phyloP scores from a whole-genome alignment of 805 yeast species.

The Lipomyces sp. region DNA sequence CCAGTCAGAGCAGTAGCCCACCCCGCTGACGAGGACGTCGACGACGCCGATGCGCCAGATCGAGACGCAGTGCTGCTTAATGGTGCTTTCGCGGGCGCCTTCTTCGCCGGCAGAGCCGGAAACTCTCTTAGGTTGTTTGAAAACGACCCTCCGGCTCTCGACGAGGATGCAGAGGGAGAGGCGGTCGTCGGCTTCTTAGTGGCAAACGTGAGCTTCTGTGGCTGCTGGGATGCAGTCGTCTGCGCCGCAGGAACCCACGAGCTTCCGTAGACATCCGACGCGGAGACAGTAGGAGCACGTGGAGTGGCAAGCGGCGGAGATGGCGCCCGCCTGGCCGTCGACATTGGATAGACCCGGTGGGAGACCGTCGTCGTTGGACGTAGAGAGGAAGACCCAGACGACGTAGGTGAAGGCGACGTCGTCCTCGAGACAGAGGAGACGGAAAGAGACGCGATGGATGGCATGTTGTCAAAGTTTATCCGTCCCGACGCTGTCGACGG shows the following conservation, averaged over 20 bases:
- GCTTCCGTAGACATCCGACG: constrained; percentile 15
- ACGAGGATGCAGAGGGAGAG: neutral
- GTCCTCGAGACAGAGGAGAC: neutral
- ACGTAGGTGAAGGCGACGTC: neutral
- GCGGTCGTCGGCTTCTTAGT: neutral
- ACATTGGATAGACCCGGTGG: constrained; percentile 15
- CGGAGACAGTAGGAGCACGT: constrained; percentile 8
- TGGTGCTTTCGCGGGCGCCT: neutral
- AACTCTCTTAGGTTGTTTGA: constrained; percentile 20
- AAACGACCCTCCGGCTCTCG: neutral
- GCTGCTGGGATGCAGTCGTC: constrained; percentile 8
- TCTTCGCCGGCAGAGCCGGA: constrained; percentile 23
- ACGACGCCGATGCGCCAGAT: constrained; percentile 1
- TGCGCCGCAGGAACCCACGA: constrained; percentile 23
- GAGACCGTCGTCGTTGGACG: too few species aligned
- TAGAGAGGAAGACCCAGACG: constrained; percentile 1
- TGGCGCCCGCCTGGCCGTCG: constrained; percentile 4
- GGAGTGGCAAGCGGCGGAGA: constrained; percentile 16
- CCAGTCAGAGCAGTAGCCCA: constrained; percentile 10
- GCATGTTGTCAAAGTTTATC: constrained; percentile 10
- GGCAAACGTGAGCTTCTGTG: constrained; percentile 1
- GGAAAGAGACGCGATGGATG: neutral
- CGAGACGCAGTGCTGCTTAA: neutral
- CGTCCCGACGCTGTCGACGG: constrained; percentile 1
- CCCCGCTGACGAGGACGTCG: constrained; percentile 4